These are phyloP conservation scores for Arachis hypogaea DNA, from an alignment of 306 rosid species.

Conservation along the genomic window DNA sequence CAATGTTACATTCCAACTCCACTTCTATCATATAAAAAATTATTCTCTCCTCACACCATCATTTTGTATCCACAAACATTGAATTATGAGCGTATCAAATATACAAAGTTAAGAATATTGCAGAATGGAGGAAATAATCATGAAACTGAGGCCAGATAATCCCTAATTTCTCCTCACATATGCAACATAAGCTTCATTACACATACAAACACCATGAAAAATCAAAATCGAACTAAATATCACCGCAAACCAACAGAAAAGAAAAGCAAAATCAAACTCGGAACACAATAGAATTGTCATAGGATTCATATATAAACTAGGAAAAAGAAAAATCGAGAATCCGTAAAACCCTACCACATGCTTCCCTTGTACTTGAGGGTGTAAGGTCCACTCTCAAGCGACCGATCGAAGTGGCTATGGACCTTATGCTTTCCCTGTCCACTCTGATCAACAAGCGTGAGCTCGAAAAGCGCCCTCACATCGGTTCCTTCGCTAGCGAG, in stretches of 20 bases:
- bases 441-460: conserved; percentile 84
- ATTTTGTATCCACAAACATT: no score
- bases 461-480: conserved; percentile 80
- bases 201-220: neutral
- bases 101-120: no score
- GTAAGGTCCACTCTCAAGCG: conserved; percentile 86
- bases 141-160: neutral
- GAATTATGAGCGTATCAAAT: no score
- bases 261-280: neutral
- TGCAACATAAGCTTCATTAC: neutral
- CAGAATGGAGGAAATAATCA: neutral
- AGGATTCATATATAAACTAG: no score
- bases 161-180: neutral
- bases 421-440: conserved; percentile 76
- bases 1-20: neutral
- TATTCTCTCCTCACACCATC: no score
- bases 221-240: neutral
- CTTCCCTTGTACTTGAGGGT: conserved; percentile 86
- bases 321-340: neutral
- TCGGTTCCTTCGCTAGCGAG: conserved; percentile 86
- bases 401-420: conserved; percentile 81
- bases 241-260: neutral
- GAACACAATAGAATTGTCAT: neutral
- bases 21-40: no score
- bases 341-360: conserved; percentile 66